Percentiles rank a stretch among this genome's conserved stretches.
These are phyloP conservation scores for Trichomonascaceae sp. DNA, from an alignment of 1,139 yeast genomes.

Conservation along the genomic window DNA sequence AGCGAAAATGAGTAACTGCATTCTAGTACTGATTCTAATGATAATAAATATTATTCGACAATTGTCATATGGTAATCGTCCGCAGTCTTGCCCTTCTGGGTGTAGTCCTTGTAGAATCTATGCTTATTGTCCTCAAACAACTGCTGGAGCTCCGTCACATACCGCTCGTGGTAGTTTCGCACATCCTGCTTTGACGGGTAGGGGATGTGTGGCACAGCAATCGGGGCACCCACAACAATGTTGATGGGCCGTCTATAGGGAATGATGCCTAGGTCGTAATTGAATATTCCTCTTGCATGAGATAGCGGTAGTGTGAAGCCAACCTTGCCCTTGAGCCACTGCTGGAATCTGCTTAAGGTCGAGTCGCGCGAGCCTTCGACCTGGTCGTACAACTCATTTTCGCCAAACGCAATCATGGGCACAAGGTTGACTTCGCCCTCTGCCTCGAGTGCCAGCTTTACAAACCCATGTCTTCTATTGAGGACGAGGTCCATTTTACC, in stretches of 20 bases:
- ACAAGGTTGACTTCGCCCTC: constrained; percentile 62
- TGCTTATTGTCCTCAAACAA: constrained; percentile 61
- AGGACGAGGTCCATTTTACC: constrained; percentile 52
- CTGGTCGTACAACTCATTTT: constrained; percentile 65
- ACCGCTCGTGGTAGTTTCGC: constrained; percentile 58
- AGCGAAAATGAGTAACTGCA: constrained; percentile 4
- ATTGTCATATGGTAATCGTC: constrained; percentile 9
- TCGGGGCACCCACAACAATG: constrained; percentile 58
- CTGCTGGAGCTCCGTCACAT: constrained; percentile 51
- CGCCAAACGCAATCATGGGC: constrained; percentile 90
- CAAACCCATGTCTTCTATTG: constrained; percentile 73
- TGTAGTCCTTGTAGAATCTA: constrained; percentile 25
- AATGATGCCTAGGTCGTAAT: constrained; percentile 80
- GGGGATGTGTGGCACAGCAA: constrained; percentile 44
- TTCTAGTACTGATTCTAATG: too few species aligned
- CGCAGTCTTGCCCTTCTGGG: constrained; percentile 5
- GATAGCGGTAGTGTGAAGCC: constrained; percentile 87
- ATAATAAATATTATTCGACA: constrained; percentile 9
- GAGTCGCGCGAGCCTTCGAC: constrained; percentile 40
- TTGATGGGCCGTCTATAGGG: constrained; percentile 77
- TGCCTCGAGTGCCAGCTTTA: constrained; percentile 68
- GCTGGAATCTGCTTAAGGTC: constrained; percentile 43
- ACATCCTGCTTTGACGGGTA: constrained; percentile 37
- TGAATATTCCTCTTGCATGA: constrained; percentile 86
- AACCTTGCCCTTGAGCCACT: constrained; percentile 52